phyloP scores from a whole-genome alignment of 768 basidiomycete species.

The Leccinum obscurum region DNA sequence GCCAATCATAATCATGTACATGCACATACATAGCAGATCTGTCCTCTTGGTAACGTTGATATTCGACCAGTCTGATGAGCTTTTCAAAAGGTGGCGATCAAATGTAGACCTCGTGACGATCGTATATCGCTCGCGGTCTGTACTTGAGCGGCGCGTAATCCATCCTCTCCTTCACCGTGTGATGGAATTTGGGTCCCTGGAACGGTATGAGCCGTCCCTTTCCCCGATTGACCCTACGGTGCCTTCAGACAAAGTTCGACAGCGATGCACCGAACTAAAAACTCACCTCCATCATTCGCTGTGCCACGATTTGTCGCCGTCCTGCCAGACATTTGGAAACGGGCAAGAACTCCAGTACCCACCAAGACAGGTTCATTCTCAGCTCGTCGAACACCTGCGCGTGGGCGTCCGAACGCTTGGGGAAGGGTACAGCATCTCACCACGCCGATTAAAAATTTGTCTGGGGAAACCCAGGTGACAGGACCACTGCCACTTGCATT shows the following conservation, averaged over 20 bases:
- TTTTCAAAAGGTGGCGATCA: conserved; percentile 8
- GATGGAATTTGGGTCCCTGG: conserved; percentile 56
- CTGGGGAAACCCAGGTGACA: neutral
- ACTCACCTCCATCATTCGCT: conserved; percentile 54
- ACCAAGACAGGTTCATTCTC: conserved; percentile 51
- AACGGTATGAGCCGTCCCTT: conserved; percentile 53
- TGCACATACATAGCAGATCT: too few relatives aligned
- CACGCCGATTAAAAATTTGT: neutral
- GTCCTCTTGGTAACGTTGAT: too few relatives aligned
- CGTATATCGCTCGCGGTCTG: conserved; percentile 56
- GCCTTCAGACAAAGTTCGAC: neutral
- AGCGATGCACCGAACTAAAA: conserved; percentile 17
- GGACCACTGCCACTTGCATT: neutral
- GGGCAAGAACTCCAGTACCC: conserved; percentile 72
- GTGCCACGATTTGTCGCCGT: conserved; percentile 54
- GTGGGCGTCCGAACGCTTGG: neutral
- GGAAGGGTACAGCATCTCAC: neutral
- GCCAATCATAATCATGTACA: too few relatives aligned
- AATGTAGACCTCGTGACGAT: conserved; percentile 46
- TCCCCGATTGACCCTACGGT: conserved; percentile 46
- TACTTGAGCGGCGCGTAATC: conserved; percentile 49
- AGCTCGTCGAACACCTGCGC: conserved; percentile 46
- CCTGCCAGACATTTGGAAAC: conserved; percentile 55
- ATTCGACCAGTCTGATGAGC: too few relatives aligned
- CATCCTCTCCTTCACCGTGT: conserved; percentile 62